phyloP scores from a whole-genome alignment of 2,329 filamentous ascomycete genomes.

The Ascochyta fabae region DNA sequence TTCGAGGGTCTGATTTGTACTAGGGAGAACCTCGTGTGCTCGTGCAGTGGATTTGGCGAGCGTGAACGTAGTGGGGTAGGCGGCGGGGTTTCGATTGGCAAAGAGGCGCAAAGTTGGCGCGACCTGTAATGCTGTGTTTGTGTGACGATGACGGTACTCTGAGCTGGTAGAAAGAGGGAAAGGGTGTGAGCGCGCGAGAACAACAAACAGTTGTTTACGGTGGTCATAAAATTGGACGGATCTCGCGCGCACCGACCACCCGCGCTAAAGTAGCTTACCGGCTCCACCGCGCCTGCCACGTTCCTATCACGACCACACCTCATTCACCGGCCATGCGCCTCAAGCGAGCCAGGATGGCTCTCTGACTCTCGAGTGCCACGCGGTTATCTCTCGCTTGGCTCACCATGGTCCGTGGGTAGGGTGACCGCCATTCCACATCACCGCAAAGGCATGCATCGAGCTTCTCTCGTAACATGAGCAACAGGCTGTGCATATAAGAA shows the following conservation, averaged over 20 bases:
- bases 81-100: slow-evolving; percentile 4
- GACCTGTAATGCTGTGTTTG: slow-evolving; percentile 11
- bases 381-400: no score
- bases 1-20: slow-evolving; percentile 8
- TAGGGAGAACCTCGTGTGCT: slow-evolving; percentile 39
- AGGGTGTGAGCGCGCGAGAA: slow-evolving; percentile 24
- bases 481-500: neutral
- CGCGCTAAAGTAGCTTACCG: slow-evolving; percentile 8
- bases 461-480: neutral
- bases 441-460: no score
- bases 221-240: slow-evolving; percentile 33
- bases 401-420: no score
- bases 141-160: slow-evolving; percentile 8
- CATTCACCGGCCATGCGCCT: neutral
- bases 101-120: slow-evolving; percentile 11
- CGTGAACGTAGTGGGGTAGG: slow-evolving; percentile 26
- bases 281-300: slow-evolving; percentile 13
- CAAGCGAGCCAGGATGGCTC: neutral
- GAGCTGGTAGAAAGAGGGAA: slow-evolving; percentile 20
- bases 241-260: slow-evolving; percentile 6
- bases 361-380: no score
- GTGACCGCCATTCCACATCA: no score
- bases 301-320: slow-evolving; percentile 9
- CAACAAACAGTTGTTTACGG: slow-evolving; percentile 36
- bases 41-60: slow-evolving; percentile 30